These are phyloP conservation scores for Wickerhamomyces chaumierensis DNA, from an alignment of 805 yeast genomes.

Conservation along the genomic window DNA sequence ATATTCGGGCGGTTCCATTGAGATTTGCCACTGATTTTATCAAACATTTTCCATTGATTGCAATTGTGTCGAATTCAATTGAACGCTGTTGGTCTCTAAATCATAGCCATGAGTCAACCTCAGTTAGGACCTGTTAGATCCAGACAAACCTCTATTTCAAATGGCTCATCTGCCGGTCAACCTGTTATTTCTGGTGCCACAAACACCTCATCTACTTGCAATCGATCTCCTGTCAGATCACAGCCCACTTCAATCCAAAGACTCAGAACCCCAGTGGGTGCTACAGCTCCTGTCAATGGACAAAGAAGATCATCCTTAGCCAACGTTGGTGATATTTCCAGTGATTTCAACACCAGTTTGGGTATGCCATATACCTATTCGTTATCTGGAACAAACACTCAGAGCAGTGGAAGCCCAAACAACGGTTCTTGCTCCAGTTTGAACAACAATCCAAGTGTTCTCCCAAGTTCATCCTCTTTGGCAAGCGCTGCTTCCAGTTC, in stretches of 20 bases:
- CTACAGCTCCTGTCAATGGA: not conserved
- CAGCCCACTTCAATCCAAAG: constrained; percentile 6
- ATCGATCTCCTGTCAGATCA: constrained; percentile 12
- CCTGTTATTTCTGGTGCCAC: not conserved
- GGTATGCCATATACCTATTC: constrained; percentile 14
- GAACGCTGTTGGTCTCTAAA: too few relatives aligned
- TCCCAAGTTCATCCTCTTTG: constrained; percentile 4
- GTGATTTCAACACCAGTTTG: constrained; percentile 11
- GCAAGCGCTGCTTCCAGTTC: not conserved
- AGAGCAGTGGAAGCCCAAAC: not conserved
- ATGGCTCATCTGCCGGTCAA: not conserved
- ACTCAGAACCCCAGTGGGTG: constrained; percentile 4
- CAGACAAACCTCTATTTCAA: not conserved
- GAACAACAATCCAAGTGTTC: not conserved
- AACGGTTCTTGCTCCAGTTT: not conserved
- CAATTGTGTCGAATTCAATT: too few relatives aligned
- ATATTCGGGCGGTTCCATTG: too few relatives aligned
- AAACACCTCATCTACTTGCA: not conserved
- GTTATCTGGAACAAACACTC: not conserved
- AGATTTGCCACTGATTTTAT: too few relatives aligned
- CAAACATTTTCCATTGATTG: too few relatives aligned
- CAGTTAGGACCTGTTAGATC: not conserved
- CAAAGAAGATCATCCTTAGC: constrained; percentile 13
- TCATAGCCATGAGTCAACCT: not conserved
- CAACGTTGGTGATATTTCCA: constrained; percentile 5